phyloP scores from a whole-genome alignment of 805 yeast species.

The Cyberlindnera maclurae region DNA sequence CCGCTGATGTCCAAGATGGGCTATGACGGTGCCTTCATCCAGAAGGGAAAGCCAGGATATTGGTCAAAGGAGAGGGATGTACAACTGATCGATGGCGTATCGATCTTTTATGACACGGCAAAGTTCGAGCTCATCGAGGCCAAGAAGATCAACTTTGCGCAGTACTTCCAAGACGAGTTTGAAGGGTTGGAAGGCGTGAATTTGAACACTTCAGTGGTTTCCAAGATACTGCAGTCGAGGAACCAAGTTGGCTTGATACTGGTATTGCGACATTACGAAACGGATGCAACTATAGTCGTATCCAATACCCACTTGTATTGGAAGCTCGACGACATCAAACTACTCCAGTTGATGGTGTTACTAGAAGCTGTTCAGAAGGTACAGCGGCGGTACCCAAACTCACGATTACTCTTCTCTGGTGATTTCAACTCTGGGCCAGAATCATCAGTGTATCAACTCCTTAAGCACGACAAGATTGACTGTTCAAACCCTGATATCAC shows the following conservation, averaged over 20 bases:
- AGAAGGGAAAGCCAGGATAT: slow-evolving; percentile 45
- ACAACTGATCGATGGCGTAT: slow-evolving; percentile 48
- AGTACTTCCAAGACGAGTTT: slow-evolving; percentile 14
- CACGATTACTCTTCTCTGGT: slow-evolving; percentile 42
- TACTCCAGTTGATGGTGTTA: slow-evolving; percentile 44
- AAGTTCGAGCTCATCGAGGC: slow-evolving; percentile 37
- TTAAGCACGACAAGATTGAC: slow-evolving; percentile 28
- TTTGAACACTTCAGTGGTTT: slow-evolving; percentile 17
- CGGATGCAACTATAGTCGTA: slow-evolving; percentile 35
- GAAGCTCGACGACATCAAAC: slow-evolving; percentile 49
- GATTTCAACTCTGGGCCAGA: slow-evolving; percentile 48
- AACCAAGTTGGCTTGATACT: slow-evolving; percentile 54
- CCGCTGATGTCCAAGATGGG: slow-evolving; percentile 26
- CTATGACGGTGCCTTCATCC: slow-evolving; percentile 41
- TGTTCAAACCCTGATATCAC: slow-evolving; percentile 19
- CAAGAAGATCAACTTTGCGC: slow-evolving; percentile 26
- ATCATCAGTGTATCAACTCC: slow-evolving; percentile 42
- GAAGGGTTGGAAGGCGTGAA: slow-evolving; percentile 8
- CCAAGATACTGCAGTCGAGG: slow-evolving; percentile 32
- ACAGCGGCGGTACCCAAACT: slow-evolving; percentile 21
- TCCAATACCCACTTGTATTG: slow-evolving; percentile 60
- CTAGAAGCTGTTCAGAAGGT: slow-evolving; percentile 28
- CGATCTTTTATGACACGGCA: slow-evolving; percentile 42
- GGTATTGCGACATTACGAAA: slow-evolving; percentile 36
- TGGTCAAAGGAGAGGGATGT: slow-evolving; percentile 41